Percentiles rank a stretch among this genome's conserved stretches.
Evolutionary conservation across 2,329 filamentous ascomycete species (phyloP).

Genomic region (Phialophora chinensis): DNA sequence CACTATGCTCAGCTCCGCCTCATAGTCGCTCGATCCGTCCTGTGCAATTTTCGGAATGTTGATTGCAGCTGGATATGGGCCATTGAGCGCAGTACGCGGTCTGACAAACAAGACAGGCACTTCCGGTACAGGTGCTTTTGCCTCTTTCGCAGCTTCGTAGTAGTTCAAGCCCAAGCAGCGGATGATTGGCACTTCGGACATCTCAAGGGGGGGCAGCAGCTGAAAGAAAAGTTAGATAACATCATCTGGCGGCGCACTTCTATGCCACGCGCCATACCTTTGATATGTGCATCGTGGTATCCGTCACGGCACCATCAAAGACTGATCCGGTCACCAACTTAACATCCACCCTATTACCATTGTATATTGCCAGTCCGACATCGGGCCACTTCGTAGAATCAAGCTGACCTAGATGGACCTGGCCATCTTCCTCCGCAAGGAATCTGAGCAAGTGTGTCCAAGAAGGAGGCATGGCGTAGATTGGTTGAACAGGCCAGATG

Average conservation of each 20-base stretch:
- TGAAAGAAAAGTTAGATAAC: neutral
- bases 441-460: constrained; percentile 52
- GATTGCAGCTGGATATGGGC: constrained; percentile 40
- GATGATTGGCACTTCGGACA: constrained; percentile 38
- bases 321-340: constrained; percentile 44
- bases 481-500: neutral
- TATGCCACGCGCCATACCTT: neutral
- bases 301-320: constrained; percentile 46
- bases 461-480: neutral
- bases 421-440: constrained; percentile 49
- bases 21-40: constrained; percentile 49
- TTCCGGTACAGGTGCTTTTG: constrained; percentile 45
- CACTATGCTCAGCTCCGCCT: constrained; percentile 48
- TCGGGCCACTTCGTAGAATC: constrained; percentile 45
- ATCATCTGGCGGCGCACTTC: too few species aligned
- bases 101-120: constrained; percentile 48
- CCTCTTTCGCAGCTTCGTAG: constrained; percentile 47
- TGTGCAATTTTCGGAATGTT: constrained; percentile 45
- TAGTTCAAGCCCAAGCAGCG: constrained; percentile 57
- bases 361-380: constrained; percentile 44
- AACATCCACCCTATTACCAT: constrained; percentile 43
- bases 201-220: constrained; percentile 4
- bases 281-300: constrained; percentile 30
- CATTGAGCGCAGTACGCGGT: constrained; percentile 45
- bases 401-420: constrained; percentile 49